Percentiles rank a stretch among this genome's conserved stretches.
Conservation (phyloP, 2,329 filamentous ascomycete species). For the Fusarium anthophilum region DNA sequence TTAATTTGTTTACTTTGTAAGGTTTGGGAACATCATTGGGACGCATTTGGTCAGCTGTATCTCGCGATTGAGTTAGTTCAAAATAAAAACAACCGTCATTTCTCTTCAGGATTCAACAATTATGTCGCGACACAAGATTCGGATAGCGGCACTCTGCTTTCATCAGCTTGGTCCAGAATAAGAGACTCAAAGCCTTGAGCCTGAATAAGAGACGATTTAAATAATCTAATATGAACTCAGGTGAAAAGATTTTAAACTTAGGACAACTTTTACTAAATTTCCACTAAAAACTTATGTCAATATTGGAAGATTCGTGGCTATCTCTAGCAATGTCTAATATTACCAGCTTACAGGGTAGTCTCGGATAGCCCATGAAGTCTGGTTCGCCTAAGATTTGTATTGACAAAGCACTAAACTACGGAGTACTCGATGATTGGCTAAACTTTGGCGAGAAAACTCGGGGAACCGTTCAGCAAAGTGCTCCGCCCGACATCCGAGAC, state of each 20-base stretch:
- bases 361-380: not conserved
- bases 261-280: no score
- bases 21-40: not conserved
- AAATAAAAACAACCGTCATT: not conserved
- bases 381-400: not conserved
- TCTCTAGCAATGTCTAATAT: no score
- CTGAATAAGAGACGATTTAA: rapidly evolving
- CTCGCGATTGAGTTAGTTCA: no score
- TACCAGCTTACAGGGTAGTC: not conserved
- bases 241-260: no score
- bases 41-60: not conserved
- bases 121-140: no score
- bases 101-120: no score
- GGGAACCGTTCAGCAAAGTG: not conserved
- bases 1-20: not conserved
- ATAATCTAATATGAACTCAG: no score
- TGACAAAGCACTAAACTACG: no score
- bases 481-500: not conserved
- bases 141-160: no score
- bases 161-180: rapidly evolving
- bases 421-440: not conserved
- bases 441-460: not conserved
- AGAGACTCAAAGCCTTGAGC: no score
- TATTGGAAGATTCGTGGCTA: not conserved
- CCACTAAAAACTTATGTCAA: no score